These are phyloP conservation scores for Lepidopterella palustris DNA, from an alignment of 495 filamentous ascomycete species.

Conservation along the genomic window DNA sequence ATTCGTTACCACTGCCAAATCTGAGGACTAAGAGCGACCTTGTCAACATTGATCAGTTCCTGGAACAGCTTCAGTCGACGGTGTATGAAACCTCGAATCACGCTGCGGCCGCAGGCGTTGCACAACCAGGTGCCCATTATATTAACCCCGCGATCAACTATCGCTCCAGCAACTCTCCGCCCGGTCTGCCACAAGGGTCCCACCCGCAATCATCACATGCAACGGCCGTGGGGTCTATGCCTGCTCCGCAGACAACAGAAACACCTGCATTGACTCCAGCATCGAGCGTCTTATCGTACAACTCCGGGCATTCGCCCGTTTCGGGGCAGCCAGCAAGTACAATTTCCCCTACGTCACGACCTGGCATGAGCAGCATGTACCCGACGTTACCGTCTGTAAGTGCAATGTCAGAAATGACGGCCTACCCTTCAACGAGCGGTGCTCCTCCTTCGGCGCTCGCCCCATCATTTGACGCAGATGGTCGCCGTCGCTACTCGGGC, in stretches of 20 bases:
- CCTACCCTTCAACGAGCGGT: conserved; percentile 58
- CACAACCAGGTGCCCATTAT: conserved; percentile 61
- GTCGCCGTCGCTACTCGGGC: conserved; percentile 79
- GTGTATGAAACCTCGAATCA: conserved; percentile 86
- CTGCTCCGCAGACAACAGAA: conserved; percentile 45
- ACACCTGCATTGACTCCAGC: conserved; percentile 88
- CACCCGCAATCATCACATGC: conserved; percentile 43
- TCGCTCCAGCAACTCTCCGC: conserved; percentile 70
- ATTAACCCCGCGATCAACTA: conserved; percentile 53
- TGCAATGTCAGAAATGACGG: conserved; percentile 47
- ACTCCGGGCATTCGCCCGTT: conserved; percentile 68
- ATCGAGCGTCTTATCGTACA: conserved; percentile 78
- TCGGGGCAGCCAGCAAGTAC: conserved; percentile 54
- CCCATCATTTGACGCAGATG: conserved; percentile 70
- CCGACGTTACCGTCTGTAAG: conserved; percentile 74
- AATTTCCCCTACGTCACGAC: conserved; percentile 47
- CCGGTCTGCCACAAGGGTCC: conserved; percentile 21
- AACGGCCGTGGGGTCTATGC: conserved; percentile 54
- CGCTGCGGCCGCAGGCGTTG: conserved; percentile 65
- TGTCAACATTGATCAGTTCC: conserved; percentile 81
- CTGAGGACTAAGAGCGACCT: conserved; percentile 89
- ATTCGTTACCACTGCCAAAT: conserved; percentile 77
- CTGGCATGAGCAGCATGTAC: conserved; percentile 56
- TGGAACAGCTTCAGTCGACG: conserved; percentile 90
- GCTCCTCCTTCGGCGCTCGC: conserved; percentile 73